Evolutionary conservation across 495 filamentous ascomycete species (phyloP), one percentile per base, ranked within the genome.

Genomic region (Penicillium canariense): DNA sequence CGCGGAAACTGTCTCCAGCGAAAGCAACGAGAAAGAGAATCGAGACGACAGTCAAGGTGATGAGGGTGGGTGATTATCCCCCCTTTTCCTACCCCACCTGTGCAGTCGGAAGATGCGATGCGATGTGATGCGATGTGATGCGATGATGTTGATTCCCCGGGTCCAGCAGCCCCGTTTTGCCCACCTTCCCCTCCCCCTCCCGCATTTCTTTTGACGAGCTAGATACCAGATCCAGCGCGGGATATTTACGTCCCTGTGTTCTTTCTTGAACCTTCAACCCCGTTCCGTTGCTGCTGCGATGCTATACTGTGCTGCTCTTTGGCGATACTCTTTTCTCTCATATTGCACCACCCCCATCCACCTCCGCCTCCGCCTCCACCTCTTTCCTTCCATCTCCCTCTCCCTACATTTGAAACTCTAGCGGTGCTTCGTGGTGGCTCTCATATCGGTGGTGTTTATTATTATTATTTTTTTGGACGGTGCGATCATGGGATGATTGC

Each of bases 201-300:
- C 17, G 49, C 38, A 42, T 42, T 56, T 59, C 54, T 68, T 62
- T 68, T 55, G 52, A 56, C 48, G 62, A 63, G 61, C 62, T 68
- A 74, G 72, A 75, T 77, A 75, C 66, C 70, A 75, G 66, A 66
- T 66, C 50, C 62, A 65, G 59, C 61, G 65, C 50, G 42, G 54
- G 56, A 32, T 48, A 23, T 48, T 53, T 52, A 26, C 26, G 22
- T 40, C 26, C 49, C 44, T 48, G 17, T 60, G 53, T 48, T 26
- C 28, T 48, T 51, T 57, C 12, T 42, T 48, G 43, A 31, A 15
- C 25, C 42, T 46, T 40, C 39, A 30, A 27, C 26, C 48, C 48
- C 36, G 32, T 43, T 48, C 38, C 42, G 35, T 31, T 49, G 42
- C 20, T 31, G 20, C 27, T 40, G 28, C 48, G 48, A 38, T 38